Base-by-base conservation (phyloP, 495 filamentous ascomycete genomes). In the Physcia stellaris region DNA sequence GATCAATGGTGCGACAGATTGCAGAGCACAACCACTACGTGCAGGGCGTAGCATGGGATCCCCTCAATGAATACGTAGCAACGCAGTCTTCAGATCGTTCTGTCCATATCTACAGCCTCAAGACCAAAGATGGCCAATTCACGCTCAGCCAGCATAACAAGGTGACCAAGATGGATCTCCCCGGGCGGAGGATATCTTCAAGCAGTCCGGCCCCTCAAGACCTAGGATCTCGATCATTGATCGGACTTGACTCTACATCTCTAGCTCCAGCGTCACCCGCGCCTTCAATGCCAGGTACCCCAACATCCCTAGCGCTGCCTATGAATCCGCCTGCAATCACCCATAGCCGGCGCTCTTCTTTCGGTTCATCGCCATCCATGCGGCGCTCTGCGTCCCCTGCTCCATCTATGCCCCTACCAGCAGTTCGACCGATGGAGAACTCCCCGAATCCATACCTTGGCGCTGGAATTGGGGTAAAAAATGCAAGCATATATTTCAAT, bases 21-120 rank as follows among this genome's bases (percentile, higher is more conserved):
- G 92, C 90, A 29, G 90, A 99, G 55, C 90, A 99, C 62, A 94
- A 88, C 50, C 90, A 99, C 58, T 99, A 95, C 51, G 90, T 99
- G 15, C 90, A 99, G 62, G 90, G 90, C 24, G 90, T 99, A 13
- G 86, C 92, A 2, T 99, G 90, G 90, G 90, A 99, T 60, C 90
- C 90, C 24, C 62, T 94, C 21, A 99, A 99, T 57, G 90, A 99
- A 64, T 99, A 83, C 56, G 83, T 99, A 32, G 90, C 92, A 16
- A 99, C 90, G 16, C 90, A 99, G 55, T 96, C 90, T 2, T 99
- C 90, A 1, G 90, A 99, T 60, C 79, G 90, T 51, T 94, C 90
- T 1, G 88, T 95, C 15, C 90, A 99, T 59, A 88, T 99, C 46
- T 96, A 96, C 60, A 86, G 76, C 11, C 62, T 99, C 45, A 93